A percentile compares a stretch with the other conserved stretches of the same genome.
These are phyloP conservation scores for Lepiota brunneoincarnata DNA, from an alignment of 768 basidiomycete species.

Conservation along the genomic window DNA sequence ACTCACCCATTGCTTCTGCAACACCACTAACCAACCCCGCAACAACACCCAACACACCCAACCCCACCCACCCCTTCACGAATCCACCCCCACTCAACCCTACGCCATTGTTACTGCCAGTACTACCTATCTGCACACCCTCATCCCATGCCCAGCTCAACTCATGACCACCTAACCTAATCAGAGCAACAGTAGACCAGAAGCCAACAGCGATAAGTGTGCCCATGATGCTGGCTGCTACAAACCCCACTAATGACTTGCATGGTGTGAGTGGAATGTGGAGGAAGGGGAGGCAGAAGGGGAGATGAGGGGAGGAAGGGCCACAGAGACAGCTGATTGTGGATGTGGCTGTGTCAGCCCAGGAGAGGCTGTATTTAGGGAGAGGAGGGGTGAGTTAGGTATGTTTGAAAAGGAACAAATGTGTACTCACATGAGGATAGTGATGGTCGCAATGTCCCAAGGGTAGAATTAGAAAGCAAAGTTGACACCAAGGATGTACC, in stretches of 20 bases:
- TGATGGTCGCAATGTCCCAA: constrained; percentile 83
- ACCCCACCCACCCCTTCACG: too few species aligned
- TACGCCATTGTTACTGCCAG: too few species aligned
- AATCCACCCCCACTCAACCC: too few species aligned
- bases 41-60: constrained; percentile 54
- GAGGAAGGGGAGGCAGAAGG: constrained; percentile 37
- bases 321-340: constrained; percentile 88
- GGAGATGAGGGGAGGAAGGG: constrained; percentile 54
- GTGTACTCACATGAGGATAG: constrained; percentile 79
- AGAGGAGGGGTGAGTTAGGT: constrained; percentile 1
- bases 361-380: constrained; percentile 66
- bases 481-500: constrained; percentile 88
- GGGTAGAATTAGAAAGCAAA: constrained; percentile 75
- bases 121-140: constrained; percentile 44
- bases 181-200: constrained; percentile 62
- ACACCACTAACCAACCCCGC: constrained; percentile 80
- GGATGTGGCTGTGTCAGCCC: constrained; percentile 95
- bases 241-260: constrained; percentile 84
- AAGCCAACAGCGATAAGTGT: constrained; percentile 63
- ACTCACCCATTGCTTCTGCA: constrained; percentile 84
- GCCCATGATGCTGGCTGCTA: constrained; percentile 78
- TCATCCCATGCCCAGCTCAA: constrained; percentile 59
- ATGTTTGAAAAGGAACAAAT: neutral
- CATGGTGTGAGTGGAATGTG: constrained; percentile 72
- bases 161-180: constrained; percentile 32